phyloP scores from a whole-genome alignment of 2,329 filamentous ascomycete species.

The Balansia obtecta region DNA sequence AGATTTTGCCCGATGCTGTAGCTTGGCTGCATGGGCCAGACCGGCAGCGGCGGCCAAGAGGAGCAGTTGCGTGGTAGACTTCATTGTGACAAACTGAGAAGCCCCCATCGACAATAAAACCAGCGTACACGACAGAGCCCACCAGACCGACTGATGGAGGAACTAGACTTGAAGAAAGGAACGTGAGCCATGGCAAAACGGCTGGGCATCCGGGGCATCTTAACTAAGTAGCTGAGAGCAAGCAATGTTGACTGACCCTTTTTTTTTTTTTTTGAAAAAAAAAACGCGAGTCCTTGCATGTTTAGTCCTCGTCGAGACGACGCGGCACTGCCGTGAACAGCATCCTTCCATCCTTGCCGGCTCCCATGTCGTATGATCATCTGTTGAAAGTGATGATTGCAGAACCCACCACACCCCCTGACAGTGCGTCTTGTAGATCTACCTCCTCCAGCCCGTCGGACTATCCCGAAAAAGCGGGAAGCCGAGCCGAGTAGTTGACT shows the following conservation, averaged over 20 bases:
- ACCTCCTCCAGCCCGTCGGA: no score
- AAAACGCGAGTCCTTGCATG: background rate
- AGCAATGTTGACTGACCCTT: background rate
- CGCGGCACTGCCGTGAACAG: background rate
- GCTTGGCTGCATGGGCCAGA: background rate
- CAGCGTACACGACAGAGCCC: background rate
- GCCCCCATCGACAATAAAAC: background rate
- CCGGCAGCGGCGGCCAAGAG: background rate
- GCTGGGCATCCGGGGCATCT: background rate
- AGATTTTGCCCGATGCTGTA: background rate
- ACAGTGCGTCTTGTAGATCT: background rate
- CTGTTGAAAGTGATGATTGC: background rate
- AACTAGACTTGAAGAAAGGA: background rate
- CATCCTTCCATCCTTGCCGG: no score
- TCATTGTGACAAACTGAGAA: background rate
- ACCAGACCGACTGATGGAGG: background rate
- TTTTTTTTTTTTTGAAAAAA: no score
- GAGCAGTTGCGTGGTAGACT: background rate
- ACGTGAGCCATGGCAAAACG: background rate
- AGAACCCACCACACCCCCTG: background rate
- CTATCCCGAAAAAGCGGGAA: no score
- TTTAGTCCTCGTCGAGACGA: no score
- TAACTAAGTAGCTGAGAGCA: background rate
- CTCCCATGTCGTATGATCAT: no score
- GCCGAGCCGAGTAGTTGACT: no score